A percentile compares a stretch with the other conserved stretches of the same genome.
Conservation (phyloP, 345 rosid genomes). For the Linum usitatissimum region DNA sequence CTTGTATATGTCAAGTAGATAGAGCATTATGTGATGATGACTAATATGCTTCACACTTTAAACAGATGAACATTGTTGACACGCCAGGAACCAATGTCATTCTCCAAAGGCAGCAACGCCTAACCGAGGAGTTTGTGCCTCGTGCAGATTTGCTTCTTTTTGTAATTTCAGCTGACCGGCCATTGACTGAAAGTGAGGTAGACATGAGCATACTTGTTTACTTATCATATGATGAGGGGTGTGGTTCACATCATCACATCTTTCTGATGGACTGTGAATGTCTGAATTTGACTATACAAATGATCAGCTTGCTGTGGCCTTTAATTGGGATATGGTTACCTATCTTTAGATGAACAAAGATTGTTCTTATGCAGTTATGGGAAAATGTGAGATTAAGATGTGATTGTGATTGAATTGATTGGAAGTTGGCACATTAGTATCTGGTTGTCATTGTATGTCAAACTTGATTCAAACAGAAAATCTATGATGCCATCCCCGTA, state of each 20-base stretch:
- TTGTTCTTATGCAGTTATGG: not conserved
- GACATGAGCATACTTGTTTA: constrained; percentile 10
- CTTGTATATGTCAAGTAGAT: not conserved
- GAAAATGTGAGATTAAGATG: not conserved
- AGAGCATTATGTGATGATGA: constrained; percentile 7
- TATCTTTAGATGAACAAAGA: not conserved
- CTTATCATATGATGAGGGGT: not conserved
- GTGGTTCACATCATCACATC: not conserved
- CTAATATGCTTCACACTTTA: constrained; percentile 16
- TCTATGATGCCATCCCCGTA: not conserved
- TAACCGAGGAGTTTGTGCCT: constrained; percentile 94
- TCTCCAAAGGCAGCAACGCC: constrained; percentile 89
- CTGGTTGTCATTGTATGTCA: not conserved
- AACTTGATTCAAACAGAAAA: not conserved
- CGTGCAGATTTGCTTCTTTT: constrained; percentile 89
- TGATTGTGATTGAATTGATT: not conserved
- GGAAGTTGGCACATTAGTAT: not conserved
- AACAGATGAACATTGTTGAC: constrained; percentile 84
- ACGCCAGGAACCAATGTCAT: constrained; percentile 97
- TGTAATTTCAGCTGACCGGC: constrained; percentile 94
- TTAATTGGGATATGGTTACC: not conserved
- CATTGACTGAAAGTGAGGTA: constrained; percentile 97
- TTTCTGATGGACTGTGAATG: not conserved
- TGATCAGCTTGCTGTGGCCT: not conserved
- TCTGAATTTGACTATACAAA: not conserved